These are phyloP conservation scores for Pseudogymnoascus destructans DNA, from an alignment of 2,329 filamentous ascomycete genomes.

Conservation along the genomic window DNA sequence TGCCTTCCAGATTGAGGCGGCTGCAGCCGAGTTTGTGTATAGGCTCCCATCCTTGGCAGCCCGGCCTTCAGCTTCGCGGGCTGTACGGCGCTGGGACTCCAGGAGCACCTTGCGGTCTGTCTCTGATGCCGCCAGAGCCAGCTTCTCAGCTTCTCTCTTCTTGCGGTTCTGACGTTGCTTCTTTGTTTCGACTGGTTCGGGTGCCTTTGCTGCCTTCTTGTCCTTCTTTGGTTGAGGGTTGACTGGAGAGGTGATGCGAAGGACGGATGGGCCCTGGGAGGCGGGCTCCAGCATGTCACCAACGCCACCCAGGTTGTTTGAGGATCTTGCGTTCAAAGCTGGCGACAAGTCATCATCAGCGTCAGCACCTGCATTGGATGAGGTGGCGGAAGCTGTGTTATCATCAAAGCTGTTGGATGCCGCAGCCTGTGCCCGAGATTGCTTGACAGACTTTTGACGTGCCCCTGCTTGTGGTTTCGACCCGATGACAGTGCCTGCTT, in stretches of 20 bases:
- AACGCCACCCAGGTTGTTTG: conserved; percentile 43
- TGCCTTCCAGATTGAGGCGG: conserved; percentile 33
- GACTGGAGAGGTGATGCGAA: conserved; percentile 61
- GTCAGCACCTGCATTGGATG: conserved; percentile 60
- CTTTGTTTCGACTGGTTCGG: conserved; percentile 68
- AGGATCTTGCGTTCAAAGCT: conserved; percentile 40
- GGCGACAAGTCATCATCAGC: conserved; percentile 75
- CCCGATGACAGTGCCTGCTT: conserved; percentile 47
- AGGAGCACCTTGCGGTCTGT: conserved; percentile 60
- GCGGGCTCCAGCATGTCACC: conserved; percentile 83
- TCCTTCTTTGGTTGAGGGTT: conserved; percentile 47
- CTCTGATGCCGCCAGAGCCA: conserved; percentile 63
- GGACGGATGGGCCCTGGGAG: conserved; percentile 53
- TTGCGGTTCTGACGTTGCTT: conserved; percentile 88
- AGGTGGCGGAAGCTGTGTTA: conserved; percentile 39
- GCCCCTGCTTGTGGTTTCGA: conserved; percentile 39
- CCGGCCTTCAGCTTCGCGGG: conserved; percentile 70
- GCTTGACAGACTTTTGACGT: conserved; percentile 50
- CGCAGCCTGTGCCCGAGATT: conserved; percentile 41
- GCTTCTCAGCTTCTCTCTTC: conserved; percentile 74
- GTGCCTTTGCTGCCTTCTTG: conserved; percentile 44
- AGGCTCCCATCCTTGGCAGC: conserved; percentile 67
- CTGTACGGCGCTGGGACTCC: conserved; percentile 72
- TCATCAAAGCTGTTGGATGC: conserved; percentile 28
- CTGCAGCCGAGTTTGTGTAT: conserved; percentile 32